phyloP scores from a whole-genome alignment of 805 yeast genomes.

The Naumovozyma dairenensis region DNA sequence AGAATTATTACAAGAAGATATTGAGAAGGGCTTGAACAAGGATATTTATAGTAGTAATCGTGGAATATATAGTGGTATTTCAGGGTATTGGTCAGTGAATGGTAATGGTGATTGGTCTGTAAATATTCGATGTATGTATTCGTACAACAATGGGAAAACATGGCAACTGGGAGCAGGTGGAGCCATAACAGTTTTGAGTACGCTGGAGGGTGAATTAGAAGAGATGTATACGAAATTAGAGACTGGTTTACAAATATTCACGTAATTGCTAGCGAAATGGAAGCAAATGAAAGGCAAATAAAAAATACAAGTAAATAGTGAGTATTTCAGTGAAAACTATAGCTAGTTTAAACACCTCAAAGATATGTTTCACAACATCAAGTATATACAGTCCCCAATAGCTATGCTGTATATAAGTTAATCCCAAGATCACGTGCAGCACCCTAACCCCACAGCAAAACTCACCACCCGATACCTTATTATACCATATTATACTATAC shows the following conservation, averaged over 20 bases:
- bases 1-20: conserved; percentile 51
- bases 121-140: conserved; percentile 73
- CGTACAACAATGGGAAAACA: conserved; percentile 38
- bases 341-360: no score
- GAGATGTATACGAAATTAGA: conserved; percentile 78
- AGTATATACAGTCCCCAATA: no score
- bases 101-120: conserved; percentile 95
- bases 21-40: conserved; percentile 29
- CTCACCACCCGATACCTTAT: no score
- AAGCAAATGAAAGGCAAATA: no score
- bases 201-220: conserved; percentile 78
- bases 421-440: no score
- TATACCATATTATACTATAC: no score
- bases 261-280: no score
- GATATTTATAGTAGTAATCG: conserved; percentile 30
- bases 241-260: conserved; percentile 69
- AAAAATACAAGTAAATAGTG: no score
- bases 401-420: no score
- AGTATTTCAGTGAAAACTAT: no score
- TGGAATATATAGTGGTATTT: conserved; percentile 89
- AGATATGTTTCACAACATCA: no score
- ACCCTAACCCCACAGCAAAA: no score
- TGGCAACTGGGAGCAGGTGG: conserved; percentile 99
- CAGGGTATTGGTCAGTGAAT: conserved; percentile 88
- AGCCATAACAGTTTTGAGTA: conserved; percentile 84